Conservation (phyloP, 2,329 filamentous ascomycete species). For the Onygena corvina region DNA sequence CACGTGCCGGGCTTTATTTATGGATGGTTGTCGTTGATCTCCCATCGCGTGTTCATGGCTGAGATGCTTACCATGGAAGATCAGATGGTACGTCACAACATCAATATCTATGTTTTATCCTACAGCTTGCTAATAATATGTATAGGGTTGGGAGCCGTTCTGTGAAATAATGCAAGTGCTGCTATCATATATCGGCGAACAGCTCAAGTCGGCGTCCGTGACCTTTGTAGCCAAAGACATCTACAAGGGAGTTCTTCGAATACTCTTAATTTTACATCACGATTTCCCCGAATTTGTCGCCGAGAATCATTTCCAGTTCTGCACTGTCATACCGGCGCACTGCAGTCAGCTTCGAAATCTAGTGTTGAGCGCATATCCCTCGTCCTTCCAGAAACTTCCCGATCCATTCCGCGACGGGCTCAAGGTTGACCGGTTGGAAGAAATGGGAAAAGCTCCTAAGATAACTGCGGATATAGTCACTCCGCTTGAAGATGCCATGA, state of each 20-base stretch:
- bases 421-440: slow-evolving; percentile 65
- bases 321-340: slow-evolving; percentile 66
- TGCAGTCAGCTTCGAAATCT: slow-evolving; percentile 82
- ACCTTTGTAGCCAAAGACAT: slow-evolving; percentile 63
- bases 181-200: slow-evolving; percentile 61
- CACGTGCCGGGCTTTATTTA: slow-evolving; percentile 74
- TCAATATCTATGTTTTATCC: slow-evolving; percentile 2
- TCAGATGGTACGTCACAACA: slow-evolving; percentile 32
- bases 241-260: slow-evolving; percentile 70
- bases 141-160: slow-evolving; percentile 61
- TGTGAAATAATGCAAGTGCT: slow-evolving; percentile 61
- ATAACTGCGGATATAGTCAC: slow-evolving; percentile 51
- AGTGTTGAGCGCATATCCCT: slow-evolving; percentile 68
- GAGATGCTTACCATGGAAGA: slow-evolving; percentile 57
- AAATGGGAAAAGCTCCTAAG: slow-evolving; percentile 55
- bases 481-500: slow-evolving; percentile 37
- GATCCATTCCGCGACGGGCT: slow-evolving; percentile 61
- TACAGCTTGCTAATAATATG: slow-evolving; percentile 9
- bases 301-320: slow-evolving; percentile 72
- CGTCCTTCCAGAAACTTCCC: slow-evolving; percentile 56
- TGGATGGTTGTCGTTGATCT: slow-evolving; percentile 69
- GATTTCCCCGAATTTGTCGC: slow-evolving; percentile 90
- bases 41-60: slow-evolving; percentile 76
- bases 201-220: slow-evolving; percentile 62
- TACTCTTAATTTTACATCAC: slow-evolving; percentile 76